These are phyloP conservation scores for Sicyos baderoa DNA, from an alignment of 306 rosid species.

Conservation along the genomic window DNA sequence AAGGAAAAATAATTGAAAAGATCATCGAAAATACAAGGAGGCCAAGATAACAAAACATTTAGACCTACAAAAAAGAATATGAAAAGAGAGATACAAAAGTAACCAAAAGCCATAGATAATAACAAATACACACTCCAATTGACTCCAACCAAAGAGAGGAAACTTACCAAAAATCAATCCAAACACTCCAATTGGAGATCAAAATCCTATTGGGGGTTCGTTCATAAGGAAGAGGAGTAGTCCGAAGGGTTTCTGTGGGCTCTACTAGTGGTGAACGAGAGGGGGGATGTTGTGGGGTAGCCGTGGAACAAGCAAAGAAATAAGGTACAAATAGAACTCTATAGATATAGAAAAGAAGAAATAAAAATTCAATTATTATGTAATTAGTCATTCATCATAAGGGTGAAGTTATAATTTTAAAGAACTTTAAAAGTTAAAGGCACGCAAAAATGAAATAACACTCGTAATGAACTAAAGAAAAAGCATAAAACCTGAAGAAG, in stretches of 20 bases:
- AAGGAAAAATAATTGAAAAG: not conserved
- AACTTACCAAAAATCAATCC: not conserved
- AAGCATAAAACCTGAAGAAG: constrained; percentile 63
- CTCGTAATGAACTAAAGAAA: not conserved
- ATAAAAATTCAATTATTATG: not conserved
- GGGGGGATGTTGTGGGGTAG: too few species aligned
- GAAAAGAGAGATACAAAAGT: not conserved
- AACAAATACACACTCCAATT: not conserved
- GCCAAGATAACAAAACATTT: not conserved
- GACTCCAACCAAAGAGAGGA: not conserved
- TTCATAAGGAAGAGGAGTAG: too few species aligned
- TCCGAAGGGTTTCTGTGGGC: too few species aligned
- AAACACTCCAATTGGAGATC: not conserved
- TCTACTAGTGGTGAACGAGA: too few species aligned
- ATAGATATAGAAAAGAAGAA: not conserved
- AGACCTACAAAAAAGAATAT: not conserved
- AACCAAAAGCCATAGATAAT: not conserved
- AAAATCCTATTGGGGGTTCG: not conserved
- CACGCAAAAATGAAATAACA: not conserved
- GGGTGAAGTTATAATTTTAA: not conserved
- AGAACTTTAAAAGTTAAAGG: not conserved
- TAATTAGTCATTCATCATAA: not conserved
- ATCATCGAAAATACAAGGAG: not conserved
- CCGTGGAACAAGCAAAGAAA: too few species aligned
- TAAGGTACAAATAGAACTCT: too few species aligned